Evolutionary conservation across 371 early-diverging fungal species (phyloP), one percentile per base, ranked within the genome.

Genomic region (Rhizopus stolonifer): DNA sequence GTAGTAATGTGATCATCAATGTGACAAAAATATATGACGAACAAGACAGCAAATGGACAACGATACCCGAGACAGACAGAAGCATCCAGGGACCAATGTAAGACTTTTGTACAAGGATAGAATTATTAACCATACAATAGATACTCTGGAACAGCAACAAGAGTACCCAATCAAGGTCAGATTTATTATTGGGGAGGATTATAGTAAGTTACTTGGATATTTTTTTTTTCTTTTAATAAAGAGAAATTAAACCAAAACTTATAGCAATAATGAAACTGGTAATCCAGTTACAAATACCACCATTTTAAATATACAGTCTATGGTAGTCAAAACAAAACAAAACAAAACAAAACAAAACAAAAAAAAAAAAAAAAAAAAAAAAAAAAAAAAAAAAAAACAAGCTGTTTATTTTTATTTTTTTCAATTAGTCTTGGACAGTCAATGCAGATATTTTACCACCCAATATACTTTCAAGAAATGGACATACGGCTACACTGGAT

Each of bases 141-240:
- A 23, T 59, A 43, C 32, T 42, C 47, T 40, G 59, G 44, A 33
- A 53, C 59, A 59, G 54, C 49, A 6, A 54, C 54, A 3, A 40
- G 26, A 34, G 54, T 54, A 18, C 47, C 59, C 1, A 48, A 42
- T 22, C 40, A 53, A 53, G 19, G 29, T 3, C 23, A 19, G 7
- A 36, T 59, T 7, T 43, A 53, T 36, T 59, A 51, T 36, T 59
- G 60, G 60, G 60, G 60, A 29, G 59, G 54, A 9, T 29, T 59
- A 53, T 53, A 43, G 53, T 59, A 58, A 39, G 4, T 43, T 18
- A 21, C n/a, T n/a, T n/a, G n/a, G n/a, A n/a, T n/a, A n/a, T n/a
- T n/a, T n/a, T n/a, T n/a, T n/a, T n/a, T n/a, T 36, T 29, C 33
- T 22, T 33, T 14, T 22, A 33, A 49, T 5, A n/a, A 23, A n/a